These are phyloP conservation scores for Aquilaria agallochum DNA, from an alignment of 441 rosid species.

Conservation along the genomic window DNA sequence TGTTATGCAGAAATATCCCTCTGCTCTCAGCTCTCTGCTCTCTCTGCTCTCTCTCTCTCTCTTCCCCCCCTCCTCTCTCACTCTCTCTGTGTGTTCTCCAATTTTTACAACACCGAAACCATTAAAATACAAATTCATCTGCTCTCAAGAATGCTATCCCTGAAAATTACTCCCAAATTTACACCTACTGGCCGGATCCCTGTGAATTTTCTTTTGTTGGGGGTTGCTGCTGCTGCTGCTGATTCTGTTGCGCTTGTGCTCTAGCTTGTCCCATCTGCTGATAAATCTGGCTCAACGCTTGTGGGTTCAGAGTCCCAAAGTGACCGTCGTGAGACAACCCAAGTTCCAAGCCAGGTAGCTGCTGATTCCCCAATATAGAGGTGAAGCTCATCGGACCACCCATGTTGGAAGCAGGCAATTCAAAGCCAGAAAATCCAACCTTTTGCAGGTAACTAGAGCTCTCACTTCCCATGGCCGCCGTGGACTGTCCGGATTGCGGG, in stretches of 20 bases:
- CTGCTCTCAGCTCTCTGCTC: neutral
- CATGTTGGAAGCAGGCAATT: constrained; percentile 46
- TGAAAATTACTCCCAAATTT: constrained; percentile 10
- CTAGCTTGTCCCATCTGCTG: constrained; percentile 89
- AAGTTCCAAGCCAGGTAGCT: constrained; percentile 89
- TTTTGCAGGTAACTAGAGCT: constrained; percentile 49
- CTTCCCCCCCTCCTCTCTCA: constrained; percentile 26
- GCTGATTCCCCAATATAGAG: constrained; percentile 59
- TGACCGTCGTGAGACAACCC: constrained; percentile 94
- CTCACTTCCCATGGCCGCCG: constrained; percentile 49
- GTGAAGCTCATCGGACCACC: constrained; percentile 83
- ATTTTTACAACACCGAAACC: constrained; percentile 41
- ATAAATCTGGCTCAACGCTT: constrained; percentile 73
- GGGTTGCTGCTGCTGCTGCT: constrained; percentile 46
- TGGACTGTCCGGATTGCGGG: constrained; percentile 39
- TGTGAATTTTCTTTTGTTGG: constrained; percentile 76
- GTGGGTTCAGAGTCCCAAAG: constrained; percentile 76
- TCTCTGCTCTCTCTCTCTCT: constrained; percentile 12
- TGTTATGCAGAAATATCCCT: constrained; percentile 20
- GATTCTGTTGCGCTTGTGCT: constrained; percentile 58
- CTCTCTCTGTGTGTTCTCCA: constrained; percentile 20
- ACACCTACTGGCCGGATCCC: constrained; percentile 58
- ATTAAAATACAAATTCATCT: constrained; percentile 35
- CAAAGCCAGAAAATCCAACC: constrained; percentile 76
- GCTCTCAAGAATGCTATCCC: constrained; percentile 35